Percentiles rank a stretch among this genome's conserved stretches.
Conservation (phyloP, 2,329 filamentous ascomycete genomes). For the Botrytis porri region DNA sequence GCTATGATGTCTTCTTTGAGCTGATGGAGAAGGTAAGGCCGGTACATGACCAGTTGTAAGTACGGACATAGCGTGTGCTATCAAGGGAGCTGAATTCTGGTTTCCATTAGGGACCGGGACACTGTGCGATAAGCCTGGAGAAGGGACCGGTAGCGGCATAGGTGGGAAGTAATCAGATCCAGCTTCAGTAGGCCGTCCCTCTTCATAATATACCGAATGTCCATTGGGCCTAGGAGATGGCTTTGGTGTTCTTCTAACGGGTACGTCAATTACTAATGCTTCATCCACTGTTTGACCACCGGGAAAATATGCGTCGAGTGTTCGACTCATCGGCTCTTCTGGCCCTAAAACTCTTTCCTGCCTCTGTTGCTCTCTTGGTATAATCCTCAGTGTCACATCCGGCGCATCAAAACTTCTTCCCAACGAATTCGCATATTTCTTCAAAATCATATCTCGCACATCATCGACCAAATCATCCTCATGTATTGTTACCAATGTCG, state of each 20-base stretch:
- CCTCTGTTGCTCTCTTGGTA: conserved; percentile 62
- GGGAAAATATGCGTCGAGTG: conserved; percentile 79
- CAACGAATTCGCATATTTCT: conserved; percentile 91
- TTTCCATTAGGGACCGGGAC: conserved; percentile 33
- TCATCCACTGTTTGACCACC: conserved; percentile 86
- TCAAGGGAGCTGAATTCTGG: conserved; percentile 29
- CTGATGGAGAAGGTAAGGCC: conserved; percentile 78
- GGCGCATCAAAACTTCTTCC: conserved; percentile 87
- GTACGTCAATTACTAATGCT: conserved; percentile 86
- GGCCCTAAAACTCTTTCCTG: conserved; percentile 73
- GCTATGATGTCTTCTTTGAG: conserved; percentile 54
- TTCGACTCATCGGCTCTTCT: conserved; percentile 77
- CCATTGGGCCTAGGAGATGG: conserved; percentile 62
- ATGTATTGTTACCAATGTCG: conserved; percentile 79
- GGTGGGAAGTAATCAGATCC: conserved; percentile 83
- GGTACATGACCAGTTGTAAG: conserved; percentile 78
- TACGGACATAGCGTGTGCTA: conserved; percentile 71
- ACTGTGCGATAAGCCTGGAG: conserved; percentile 35
- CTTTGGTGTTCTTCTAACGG: conserved; percentile 70
- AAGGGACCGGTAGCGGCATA: conserved; percentile 48
- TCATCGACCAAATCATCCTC: conserved; percentile 94
- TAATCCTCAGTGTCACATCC: conserved; percentile 77
- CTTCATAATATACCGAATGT: conserved; percentile 51
- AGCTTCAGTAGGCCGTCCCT: conserved; percentile 62
- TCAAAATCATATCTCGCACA: conserved; percentile 85